A percentile compares a stretch with the other conserved stretches of the same genome.
These are phyloP conservation scores for Fusarium cicatricum DNA, from an alignment of 2,329 filamentous ascomycete species.

Conservation along the genomic window DNA sequence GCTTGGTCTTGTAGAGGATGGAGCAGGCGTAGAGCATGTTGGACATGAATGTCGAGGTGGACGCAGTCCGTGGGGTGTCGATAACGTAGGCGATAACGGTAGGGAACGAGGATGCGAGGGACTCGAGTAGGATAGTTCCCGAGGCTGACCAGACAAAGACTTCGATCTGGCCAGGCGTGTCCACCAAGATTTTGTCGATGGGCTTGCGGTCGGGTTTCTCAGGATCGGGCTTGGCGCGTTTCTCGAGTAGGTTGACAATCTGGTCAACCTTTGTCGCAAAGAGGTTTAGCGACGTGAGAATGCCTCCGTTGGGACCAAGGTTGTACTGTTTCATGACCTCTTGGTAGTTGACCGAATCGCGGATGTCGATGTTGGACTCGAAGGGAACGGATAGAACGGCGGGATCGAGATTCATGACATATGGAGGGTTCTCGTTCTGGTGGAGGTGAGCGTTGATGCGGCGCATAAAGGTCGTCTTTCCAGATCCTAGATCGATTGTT, in stretches of 20 bases:
- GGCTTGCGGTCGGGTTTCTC: conserved; percentile 67
- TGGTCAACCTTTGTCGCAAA: conserved; percentile 99
- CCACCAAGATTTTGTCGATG: conserved; percentile 86
- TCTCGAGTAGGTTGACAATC: conserved; percentile 88
- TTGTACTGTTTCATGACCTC: conserved; percentile 99
- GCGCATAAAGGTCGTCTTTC: conserved; percentile 99
- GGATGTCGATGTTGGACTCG: conserved; percentile 97
- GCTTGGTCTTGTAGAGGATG: conserved; percentile 97
- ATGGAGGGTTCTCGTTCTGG: conserved; percentile 79
- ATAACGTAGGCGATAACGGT: conserved; percentile 98
- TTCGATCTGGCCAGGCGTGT: conserved; percentile 97
- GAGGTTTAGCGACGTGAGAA: conserved; percentile 92
- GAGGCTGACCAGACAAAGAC: conserved; percentile 99
- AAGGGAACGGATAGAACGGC: conserved; percentile 94
- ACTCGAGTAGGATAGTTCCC: conserved; percentile 92
- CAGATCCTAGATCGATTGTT: conserved; percentile 68
- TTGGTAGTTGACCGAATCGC: conserved; percentile 98
- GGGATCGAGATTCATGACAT: conserved; percentile 96
- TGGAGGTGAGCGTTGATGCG: conserved; percentile 95
- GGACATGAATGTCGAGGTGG: conserved; percentile 98
- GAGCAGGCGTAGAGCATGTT: conserved; percentile 99
- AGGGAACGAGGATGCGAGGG: conserved; percentile 90
- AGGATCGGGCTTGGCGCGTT: conserved; percentile 74
- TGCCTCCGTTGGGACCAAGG: conserved; percentile 94
- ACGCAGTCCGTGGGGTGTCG: conserved; percentile 91